These are phyloP conservation scores for Aspergillus udagawae DNA, from an alignment of 2,329 filamentous ascomycete species.

Conservation along the genomic window DNA sequence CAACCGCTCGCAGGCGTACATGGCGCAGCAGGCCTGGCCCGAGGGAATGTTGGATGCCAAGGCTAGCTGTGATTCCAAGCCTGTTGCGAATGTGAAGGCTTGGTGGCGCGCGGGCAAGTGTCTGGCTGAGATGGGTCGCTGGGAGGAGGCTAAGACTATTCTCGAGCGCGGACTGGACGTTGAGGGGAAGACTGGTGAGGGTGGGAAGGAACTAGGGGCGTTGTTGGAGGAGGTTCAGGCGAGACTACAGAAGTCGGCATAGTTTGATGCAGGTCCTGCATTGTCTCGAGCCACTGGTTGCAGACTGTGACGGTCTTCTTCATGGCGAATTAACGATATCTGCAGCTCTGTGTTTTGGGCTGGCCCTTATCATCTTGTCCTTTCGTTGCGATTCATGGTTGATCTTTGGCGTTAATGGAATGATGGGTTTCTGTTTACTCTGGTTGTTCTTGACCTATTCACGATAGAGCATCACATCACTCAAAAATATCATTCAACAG, in stretches of 20 bases:
- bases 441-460: neutral
- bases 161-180: constrained; percentile 74
- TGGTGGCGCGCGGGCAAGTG: constrained; percentile 89
- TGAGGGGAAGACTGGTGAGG: constrained; percentile 58
- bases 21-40: constrained; percentile 76
- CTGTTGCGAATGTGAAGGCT: constrained; percentile 82
- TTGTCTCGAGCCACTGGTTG: neutral
- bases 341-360: neutral
- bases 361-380: neutral
- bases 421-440: neutral
- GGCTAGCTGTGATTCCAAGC: constrained; percentile 81
- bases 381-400: neutral
- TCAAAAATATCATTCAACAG: neutral
- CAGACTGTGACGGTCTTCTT: neutral
- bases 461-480: neutral
- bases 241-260: constrained; percentile 51
- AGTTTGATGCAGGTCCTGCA: neutral
- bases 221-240: constrained; percentile 59
- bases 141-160: constrained; percentile 79
- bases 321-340: neutral
- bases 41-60: constrained; percentile 86
- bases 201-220: constrained; percentile 53
- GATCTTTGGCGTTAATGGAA: neutral
- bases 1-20: constrained; percentile 86
- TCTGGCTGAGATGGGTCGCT: constrained; percentile 82